Percentiles rank a stretch among this genome's conserved stretches.
phyloP scores from a whole-genome alignment of 2,329 filamentous ascomycete species.

The Stemphylium beticola region DNA sequence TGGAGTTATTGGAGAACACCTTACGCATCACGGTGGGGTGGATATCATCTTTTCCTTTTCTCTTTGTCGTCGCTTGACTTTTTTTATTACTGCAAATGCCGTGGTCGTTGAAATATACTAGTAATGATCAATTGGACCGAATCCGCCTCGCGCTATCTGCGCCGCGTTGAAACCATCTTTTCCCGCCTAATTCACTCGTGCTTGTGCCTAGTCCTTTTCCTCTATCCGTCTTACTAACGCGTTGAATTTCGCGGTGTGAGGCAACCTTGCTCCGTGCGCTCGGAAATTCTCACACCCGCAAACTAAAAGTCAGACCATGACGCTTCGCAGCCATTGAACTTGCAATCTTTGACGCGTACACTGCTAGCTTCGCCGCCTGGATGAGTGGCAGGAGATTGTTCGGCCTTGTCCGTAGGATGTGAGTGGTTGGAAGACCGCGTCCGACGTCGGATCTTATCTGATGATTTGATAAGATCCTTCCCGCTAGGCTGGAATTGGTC shows the following conservation, averaged over 20 bases:
- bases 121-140: too few species aligned
- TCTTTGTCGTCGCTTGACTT: neutral
- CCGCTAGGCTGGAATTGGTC: neutral
- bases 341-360: neutral
- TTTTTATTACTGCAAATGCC: neutral
- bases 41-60: neutral
- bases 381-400: constrained; percentile 6
- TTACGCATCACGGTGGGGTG: neutral
- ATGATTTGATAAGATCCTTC: constrained; percentile 22
- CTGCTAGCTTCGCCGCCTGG: neutral
- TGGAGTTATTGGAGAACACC: neutral
- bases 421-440: neutral
- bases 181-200: too few species aligned
- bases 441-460: constrained; percentile 25
- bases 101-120: too few species aligned
- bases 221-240: neutral
- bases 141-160: too few species aligned
- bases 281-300: too few species aligned
- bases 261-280: neutral
- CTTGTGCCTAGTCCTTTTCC: too few species aligned
- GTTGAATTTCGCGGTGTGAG: neutral
- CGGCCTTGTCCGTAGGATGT: neutral
- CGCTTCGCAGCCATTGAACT: neutral
- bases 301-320: neutral
- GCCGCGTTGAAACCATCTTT: too few species aligned